These are phyloP conservation scores for Adansonia madagascariensis DNA, from an alignment of 441 rosid genomes.

Conservation along the genomic window DNA sequence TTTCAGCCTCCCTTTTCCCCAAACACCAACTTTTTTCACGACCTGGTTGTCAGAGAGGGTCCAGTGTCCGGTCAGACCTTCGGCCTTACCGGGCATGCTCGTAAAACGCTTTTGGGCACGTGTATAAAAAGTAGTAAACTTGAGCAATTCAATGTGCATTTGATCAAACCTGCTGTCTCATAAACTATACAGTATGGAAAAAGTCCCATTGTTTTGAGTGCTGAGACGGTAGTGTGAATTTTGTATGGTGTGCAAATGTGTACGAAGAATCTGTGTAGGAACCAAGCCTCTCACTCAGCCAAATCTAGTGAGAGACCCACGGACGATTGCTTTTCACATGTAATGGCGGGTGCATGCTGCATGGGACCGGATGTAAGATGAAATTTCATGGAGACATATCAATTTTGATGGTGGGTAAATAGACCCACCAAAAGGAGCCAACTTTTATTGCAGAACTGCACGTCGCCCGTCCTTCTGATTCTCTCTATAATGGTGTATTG, in stretches of 20 bases:
- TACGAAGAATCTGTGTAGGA: slow-evolving; percentile 26
- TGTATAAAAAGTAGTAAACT: neutral
- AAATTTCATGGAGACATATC: slow-evolving; percentile 15
- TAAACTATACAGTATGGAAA: neutral
- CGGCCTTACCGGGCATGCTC: neutral
- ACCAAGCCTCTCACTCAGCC: slow-evolving; percentile 24
- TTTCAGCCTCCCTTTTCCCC: neutral
- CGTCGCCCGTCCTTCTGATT: too few species aligned
- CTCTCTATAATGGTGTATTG: neutral
- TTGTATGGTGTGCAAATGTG: neutral
- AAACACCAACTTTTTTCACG: neutral
- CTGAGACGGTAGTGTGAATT: neutral
- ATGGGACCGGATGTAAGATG: slow-evolving; percentile 23
- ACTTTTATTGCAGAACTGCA: neutral
- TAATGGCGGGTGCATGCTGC: neutral
- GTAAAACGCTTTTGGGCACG: neutral
- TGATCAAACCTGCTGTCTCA: neutral
- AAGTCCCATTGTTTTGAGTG: neutral
- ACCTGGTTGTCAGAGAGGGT: neutral
- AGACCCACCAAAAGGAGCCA: slow-evolving; percentile 5
- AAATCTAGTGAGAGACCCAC: slow-evolving; percentile 26
- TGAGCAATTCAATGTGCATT: neutral
- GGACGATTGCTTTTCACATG: neutral
- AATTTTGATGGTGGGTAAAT: slow-evolving; percentile 20
- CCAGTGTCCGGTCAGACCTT: neutral